These are phyloP conservation scores for Mycena rosella DNA, from an alignment of 768 basidiomycete genomes.

Conservation along the genomic window DNA sequence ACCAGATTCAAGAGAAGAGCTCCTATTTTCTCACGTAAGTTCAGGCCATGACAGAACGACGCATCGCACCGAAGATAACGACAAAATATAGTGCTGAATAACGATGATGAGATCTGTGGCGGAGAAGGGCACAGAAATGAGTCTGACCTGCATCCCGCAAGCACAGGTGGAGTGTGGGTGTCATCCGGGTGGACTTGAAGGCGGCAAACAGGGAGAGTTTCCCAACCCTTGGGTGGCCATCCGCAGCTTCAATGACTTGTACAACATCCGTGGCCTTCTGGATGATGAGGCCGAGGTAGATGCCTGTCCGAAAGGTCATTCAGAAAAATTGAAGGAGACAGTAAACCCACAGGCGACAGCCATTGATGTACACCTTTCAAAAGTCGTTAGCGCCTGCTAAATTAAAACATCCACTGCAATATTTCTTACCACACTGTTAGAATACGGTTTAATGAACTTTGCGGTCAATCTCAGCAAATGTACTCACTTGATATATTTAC, in stretches of 20 bases:
- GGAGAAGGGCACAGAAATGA: no score
- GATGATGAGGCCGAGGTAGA: constrained; percentile 20
- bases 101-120: no score
- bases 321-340: background rate
- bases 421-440: constrained; percentile 9
- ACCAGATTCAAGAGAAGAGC: constrained; percentile 11
- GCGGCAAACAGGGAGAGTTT: background rate
- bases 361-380: constrained; percentile 20
- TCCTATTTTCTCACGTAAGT: background rate
- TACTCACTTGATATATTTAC: constrained; percentile 23
- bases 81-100: constrained; percentile 7
- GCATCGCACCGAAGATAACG: constrained; percentile 11
- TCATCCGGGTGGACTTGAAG: background rate
- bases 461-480: background rate
- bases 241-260: background rate
- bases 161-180: constrained; percentile 15
- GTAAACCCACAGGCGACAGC: constrained; percentile 12
- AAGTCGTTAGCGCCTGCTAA: background rate
- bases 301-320: constrained; percentile 3
- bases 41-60: background rate
- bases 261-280: background rate
- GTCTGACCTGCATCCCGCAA: constrained; percentile 19
- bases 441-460: background rate
- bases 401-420: background rate
- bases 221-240: background rate